phyloP scores from a whole-genome alignment of 2,329 filamentous ascomycete species.

The Penicillium sp. region DNA sequence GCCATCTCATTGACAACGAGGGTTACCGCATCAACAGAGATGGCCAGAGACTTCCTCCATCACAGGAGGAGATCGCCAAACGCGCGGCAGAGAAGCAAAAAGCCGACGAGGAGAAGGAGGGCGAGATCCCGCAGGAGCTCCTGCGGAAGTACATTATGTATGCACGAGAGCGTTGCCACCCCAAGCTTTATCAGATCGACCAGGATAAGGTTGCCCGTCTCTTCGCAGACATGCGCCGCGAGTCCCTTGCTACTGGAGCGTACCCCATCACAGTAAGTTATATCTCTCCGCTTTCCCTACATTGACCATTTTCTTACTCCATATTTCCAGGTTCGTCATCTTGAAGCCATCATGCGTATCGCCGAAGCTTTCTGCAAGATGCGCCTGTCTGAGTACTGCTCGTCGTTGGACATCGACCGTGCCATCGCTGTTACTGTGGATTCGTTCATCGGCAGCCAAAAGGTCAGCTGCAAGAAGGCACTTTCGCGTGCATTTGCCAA shows the following conservation, averaged over 20 bases:
- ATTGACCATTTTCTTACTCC: slow-evolving; percentile 4
- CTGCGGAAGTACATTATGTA: slow-evolving; percentile 97
- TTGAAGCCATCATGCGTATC: slow-evolving; percentile 97
- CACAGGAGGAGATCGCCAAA: slow-evolving; percentile 47
- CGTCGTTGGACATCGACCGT: slow-evolving; percentile 84
- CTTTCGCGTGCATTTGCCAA: slow-evolving; percentile 93
- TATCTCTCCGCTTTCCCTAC: neutral
- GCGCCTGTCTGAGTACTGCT: slow-evolving; percentile 95
- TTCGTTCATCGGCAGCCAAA: slow-evolving; percentile 92
- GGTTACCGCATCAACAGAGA: slow-evolving; percentile 50
- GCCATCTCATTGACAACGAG: slow-evolving; percentile 61
- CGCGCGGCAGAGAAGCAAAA: slow-evolving; percentile 41
- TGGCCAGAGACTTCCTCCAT: slow-evolving; percentile 32
- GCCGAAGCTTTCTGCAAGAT: slow-evolving; percentile 94
- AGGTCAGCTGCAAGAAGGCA: slow-evolving; percentile 96
- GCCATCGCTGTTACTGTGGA: slow-evolving; percentile 96
- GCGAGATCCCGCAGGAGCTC: slow-evolving; percentile 84
- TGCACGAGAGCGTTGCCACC: slow-evolving; percentile 80
- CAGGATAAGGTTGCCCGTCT: slow-evolving; percentile 93
- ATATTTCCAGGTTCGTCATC: slow-evolving; percentile 73
- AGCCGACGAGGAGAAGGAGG: slow-evolving; percentile 53
- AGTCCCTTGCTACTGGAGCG: slow-evolving; percentile 87
- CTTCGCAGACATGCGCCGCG: slow-evolving; percentile 93
- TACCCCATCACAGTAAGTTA: slow-evolving; percentile 91
- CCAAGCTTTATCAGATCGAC: slow-evolving; percentile 95